Evolutionary conservation across 2,329 filamentous ascomycete genomes (phyloP).

Genomic region (Exophiala sp.): DNA sequence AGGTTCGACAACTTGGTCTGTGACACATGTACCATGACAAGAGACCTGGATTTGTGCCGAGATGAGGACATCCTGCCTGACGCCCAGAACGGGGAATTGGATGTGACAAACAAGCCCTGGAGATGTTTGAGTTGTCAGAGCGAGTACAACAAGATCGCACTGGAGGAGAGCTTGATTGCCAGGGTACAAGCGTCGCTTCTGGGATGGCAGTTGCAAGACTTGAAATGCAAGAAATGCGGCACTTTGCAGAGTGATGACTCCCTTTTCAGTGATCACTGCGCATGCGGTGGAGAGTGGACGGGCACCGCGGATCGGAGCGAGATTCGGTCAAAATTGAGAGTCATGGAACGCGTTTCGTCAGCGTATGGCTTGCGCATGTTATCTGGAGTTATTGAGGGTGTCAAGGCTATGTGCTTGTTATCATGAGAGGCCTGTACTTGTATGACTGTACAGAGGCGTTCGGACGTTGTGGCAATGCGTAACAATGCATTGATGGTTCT

Average conservation of each 20-base stretch:
- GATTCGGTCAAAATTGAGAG: conserved; percentile 61
- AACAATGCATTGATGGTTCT: not conserved
- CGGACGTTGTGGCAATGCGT: no score
- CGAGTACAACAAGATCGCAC: conserved; percentile 70
- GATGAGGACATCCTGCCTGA: conserved; percentile 75
- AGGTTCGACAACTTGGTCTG: conserved; percentile 75
- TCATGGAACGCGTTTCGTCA: conserved; percentile 70
- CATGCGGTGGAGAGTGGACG: conserved; percentile 82
- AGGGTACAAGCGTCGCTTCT: conserved; percentile 71
- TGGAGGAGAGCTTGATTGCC: conserved; percentile 79
- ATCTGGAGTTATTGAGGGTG: conserved; percentile 65
- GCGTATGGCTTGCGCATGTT: conserved; percentile 83
- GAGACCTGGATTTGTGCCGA: conserved; percentile 87
- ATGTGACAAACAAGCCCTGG: conserved; percentile 55
- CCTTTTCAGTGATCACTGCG: conserved; percentile 87
- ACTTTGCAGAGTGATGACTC: conserved; percentile 70
- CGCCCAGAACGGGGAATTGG: conserved; percentile 29
- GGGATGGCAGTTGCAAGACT: conserved; percentile 83
- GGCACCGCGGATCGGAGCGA: conserved; percentile 66
- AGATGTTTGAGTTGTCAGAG: conserved; percentile 71
- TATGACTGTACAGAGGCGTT: no score
- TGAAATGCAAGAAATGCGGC: conserved; percentile 70
- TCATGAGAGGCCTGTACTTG: conserved; percentile 8
- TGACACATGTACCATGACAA: conserved; percentile 81
- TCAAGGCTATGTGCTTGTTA: conserved; percentile 46